Base-by-base conservation (phyloP, 106 monocot species). In the Dendrobium chrysotoxum region DNA sequence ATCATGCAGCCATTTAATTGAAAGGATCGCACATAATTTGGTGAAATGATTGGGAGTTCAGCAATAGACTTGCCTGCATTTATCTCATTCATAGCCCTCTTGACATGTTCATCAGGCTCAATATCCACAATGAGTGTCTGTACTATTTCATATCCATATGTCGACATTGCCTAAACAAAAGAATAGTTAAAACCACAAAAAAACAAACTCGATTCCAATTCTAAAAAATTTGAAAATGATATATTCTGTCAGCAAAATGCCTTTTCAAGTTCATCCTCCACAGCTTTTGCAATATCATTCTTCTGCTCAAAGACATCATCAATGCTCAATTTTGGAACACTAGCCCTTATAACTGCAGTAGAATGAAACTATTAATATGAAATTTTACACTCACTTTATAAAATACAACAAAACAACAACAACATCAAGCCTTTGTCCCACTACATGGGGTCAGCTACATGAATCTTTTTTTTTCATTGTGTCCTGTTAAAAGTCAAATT, bases 21-120 rank as follows among this genome's bases (percentile, higher is more conserved):
- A 65, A 65, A 21, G 65, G 21, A 23, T 23, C 7, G 71, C 11
- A 16, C 15, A 71, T 38, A 28, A 71, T 9, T 30, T 18, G 65
- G 23, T 12, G 50, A 13, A 50, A 50, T 50, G 50, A 50, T 50
- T 50, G 50, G 15, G 2, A 13, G 50, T 50, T 50, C 15, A 50
- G 13, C 11, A 50, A 50, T 26, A 28, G 6, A 87, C 82, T 84
- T 79, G 54, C 86, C 89, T 77, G 90, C 90, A 57, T 90, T 90
- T 26, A 90, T 90, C 83, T 90, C 90, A 81, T 87, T 87, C 90
- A 90, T 90, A 20, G 90, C 90, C 46, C 83, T 54, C 83, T 90
- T 90, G 15, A 90, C 90, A 73, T 77, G 85, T 45, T 28, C 85
- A 77, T 87, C 87, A 21, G 86, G 89, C 77, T 86, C 89, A 78